A percentile compares a stretch with the other conserved stretches of the same genome.
Evolutionary conservation across 805 yeast species (phyloP).

Genomic region (Kockiozyma suomiensis): DNA sequence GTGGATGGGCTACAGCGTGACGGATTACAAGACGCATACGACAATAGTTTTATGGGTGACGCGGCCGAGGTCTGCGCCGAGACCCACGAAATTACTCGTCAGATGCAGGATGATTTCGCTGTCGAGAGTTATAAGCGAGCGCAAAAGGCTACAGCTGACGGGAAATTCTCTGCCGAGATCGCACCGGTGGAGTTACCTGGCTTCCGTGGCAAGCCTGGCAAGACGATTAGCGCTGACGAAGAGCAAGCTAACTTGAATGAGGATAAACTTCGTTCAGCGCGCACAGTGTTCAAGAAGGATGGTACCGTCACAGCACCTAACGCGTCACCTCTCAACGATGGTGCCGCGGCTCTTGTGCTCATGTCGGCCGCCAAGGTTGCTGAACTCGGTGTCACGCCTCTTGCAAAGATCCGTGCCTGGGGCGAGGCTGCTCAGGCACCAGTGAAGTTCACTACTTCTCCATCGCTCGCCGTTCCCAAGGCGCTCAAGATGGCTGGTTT

Average conservation of each 20-base stretch:
- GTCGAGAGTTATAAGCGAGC: constrained; percentile 84
- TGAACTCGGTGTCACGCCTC: constrained; percentile 84
- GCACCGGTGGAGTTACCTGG: constrained; percentile 90
- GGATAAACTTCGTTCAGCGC: constrained; percentile 73
- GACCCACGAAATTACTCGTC: constrained; percentile 76
- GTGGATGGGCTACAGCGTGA: constrained; percentile 92
- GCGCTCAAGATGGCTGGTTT: constrained; percentile 87
- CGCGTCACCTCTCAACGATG: constrained; percentile 95
- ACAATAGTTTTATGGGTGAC: constrained; percentile 88
- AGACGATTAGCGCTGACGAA: constrained; percentile 78
- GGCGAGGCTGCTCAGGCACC: constrained; percentile 98
- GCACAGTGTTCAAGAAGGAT: constrained; percentile 93
- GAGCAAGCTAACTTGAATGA: constrained; percentile 80
- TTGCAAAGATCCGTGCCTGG: constrained; percentile 90
- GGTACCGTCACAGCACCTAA: constrained; percentile 97
- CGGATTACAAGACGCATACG: constrained; percentile 92
- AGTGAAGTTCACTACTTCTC: constrained; percentile 93
- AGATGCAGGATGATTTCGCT: constrained; percentile 88
- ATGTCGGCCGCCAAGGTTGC: constrained; percentile 82
- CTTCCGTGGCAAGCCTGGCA: constrained; percentile 63
- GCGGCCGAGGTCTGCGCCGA: constrained; percentile 96
- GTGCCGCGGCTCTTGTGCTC: constrained; percentile 92
- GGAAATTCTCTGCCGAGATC: constrained; percentile 82
- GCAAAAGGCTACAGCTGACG: constrained; percentile 72
- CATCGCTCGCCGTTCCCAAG: constrained; percentile 92